Evolutionary conservation across 1,284 basidiomycete genomes (phyloP), one percentile per base, ranked within the genome.

Genomic region (Puccinia coronata): DNA sequence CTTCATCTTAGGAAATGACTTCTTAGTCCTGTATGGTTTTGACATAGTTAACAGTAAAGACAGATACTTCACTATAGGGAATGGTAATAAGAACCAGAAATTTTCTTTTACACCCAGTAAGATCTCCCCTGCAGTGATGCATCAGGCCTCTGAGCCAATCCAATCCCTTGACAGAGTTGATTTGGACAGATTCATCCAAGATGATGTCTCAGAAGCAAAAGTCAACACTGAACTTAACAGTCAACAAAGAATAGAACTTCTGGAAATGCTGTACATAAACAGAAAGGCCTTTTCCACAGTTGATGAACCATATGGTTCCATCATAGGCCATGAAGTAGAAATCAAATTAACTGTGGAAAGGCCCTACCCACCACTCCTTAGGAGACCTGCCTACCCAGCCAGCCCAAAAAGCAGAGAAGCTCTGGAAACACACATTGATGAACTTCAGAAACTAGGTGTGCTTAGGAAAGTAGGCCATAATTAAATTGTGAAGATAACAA

Each of bases 31-130:
- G 55, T 73, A 73, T 73, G 70, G 70, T 9, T 53, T 73, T 51
- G 70, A 73, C 47, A 73, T 73, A 28, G 34, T n/a, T 20, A 49
- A 73, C 31, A 73, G n/a, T n/a, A n/a, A n/a, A n/a, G n/a, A n/a
- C n/a, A n/a, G n/a, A n/a, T n/a, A n/a, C n/a, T n/a, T n/a, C n/a
- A n/a, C n/a, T n/a, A n/a, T n/a, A n/a, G n/a, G n/a, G n/a, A n/a
- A n/a, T n/a, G n/a, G n/a, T n/a, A n/a, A n/a, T n/a, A n/a, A n/a
- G n/a, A n/a, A n/a, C n/a, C n/a, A n/a, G n/a, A n/a, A n/a, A n/a
- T n/a, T n/a, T n/a, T n/a, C n/a, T n/a, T n/a, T n/a, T n/a, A n/a
- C n/a, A n/a, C n/a, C n/a, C n/a, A n/a, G n/a, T n/a, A n/a, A n/a
- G n/a, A n/a, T n/a, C n/a, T n/a, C n/a, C n/a, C n/a, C n/a, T n/a